Evolutionary conservation across 2,329 filamentous ascomycete species (phyloP).

Genomic region (Chaetomium globosum): DNA sequence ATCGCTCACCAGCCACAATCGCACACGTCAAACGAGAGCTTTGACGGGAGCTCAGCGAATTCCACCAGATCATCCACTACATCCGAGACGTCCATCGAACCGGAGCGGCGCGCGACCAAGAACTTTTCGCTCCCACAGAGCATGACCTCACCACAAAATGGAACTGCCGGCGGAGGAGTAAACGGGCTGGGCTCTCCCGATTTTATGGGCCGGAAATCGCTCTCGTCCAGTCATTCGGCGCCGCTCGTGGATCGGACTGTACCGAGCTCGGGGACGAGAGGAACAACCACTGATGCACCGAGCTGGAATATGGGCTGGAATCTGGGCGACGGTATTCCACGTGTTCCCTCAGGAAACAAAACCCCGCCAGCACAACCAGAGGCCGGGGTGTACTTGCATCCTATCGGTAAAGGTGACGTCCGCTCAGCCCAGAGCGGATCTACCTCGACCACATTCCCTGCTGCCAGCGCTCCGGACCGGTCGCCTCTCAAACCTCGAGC

Average conservation of each 20-base stretch:
- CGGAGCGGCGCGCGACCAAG: conserved; percentile 50
- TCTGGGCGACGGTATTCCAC: conserved; percentile 41
- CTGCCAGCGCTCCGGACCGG: conserved; percentile 31
- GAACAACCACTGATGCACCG: conserved; percentile 34
- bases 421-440: conserved; percentile 38
- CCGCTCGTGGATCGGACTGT: conserved; percentile 39
- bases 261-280: conserved; percentile 26
- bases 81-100: conserved; percentile 54
- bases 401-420: conserved; percentile 36
- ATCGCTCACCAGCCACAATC: conserved; percentile 43
- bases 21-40: conserved; percentile 54
- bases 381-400: conserved; percentile 41
- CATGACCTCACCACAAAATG: conserved; percentile 63
- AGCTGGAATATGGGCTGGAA: conserved; percentile 40
- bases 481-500: conserved; percentile 31
- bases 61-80: conserved; percentile 52
- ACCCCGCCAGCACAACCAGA: conserved; percentile 41
- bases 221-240: conserved; percentile 36
- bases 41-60: conserved; percentile 58
- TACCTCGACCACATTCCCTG: conserved; percentile 10
- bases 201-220: conserved; percentile 30
- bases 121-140: conserved; percentile 51
- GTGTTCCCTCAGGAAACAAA: conserved; percentile 43
- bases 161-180: conserved; percentile 47
- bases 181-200: conserved; percentile 39